Percentiles rank a stretch among this genome's conserved stretches.
phyloP scores from a whole-genome alignment of 2,329 filamentous ascomycete species.

The Epichloe scottii region DNA sequence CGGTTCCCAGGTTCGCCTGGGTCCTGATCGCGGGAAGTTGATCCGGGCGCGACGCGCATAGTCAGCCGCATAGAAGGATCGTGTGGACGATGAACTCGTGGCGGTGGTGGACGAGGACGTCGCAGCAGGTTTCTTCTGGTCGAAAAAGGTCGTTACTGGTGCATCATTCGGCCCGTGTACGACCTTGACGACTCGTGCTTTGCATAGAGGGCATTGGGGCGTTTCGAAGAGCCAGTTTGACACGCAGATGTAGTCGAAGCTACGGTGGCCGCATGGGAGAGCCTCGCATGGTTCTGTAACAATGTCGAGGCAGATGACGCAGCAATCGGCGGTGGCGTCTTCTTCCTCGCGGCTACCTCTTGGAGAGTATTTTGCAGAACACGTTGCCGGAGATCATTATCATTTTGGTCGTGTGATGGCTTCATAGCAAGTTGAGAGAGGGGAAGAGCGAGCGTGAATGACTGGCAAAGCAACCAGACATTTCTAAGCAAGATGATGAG shows the following conservation, averaged over 20 bases:
- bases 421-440: background rate
- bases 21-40: background rate
- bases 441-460: too few species aligned
- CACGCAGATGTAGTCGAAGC: conserved; percentile 80
- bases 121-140: conserved; percentile 22
- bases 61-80: background rate
- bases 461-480: background rate
- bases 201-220: conserved; percentile 70
- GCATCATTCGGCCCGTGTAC: conserved; percentile 47
- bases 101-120: background rate
- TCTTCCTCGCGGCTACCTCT: conserved; percentile 23
- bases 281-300: conserved; percentile 62
- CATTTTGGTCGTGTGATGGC: background rate
- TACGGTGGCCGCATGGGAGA: conserved; percentile 63
- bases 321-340: conserved; percentile 31
- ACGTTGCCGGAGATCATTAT: conserved; percentile 26
- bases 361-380: conserved; percentile 32
- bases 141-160: conserved; percentile 38
- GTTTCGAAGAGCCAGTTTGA: conserved; percentile 67
- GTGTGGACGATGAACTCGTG: conserved; percentile 1
- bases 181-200: conserved; percentile 41
- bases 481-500: background rate
- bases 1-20: conserved; percentile 4
- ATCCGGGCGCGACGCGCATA: background rate
- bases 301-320: conserved; percentile 76